phyloP scores from a whole-genome alignment of 441 rosid species.

The Manihot esculenta region DNA sequence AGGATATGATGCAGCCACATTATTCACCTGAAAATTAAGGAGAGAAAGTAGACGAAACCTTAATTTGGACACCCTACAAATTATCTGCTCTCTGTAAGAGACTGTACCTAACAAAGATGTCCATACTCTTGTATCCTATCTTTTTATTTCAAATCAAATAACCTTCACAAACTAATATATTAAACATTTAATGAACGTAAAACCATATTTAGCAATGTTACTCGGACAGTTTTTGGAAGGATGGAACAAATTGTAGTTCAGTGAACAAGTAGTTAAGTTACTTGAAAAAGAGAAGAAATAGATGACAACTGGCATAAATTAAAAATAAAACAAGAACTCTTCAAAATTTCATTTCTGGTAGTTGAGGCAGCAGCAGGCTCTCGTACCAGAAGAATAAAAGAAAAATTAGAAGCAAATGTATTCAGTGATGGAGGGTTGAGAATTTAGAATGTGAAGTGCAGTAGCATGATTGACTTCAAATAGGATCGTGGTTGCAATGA shows the following conservation, averaged over 20 bases:
- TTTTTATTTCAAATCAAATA: too few relatives aligned
- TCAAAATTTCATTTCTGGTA: background rate
- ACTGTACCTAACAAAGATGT: background rate
- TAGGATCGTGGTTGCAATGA: background rate
- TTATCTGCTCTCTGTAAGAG: background rate
- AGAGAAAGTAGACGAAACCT: too few relatives aligned
- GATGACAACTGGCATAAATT: background rate
- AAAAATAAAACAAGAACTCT: background rate
- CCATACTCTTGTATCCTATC: background rate
- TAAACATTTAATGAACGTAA: background rate
- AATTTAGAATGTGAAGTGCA: background rate
- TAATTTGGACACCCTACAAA: too few relatives aligned
- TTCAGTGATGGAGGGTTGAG: background rate
- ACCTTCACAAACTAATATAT: background rate
- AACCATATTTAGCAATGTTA: background rate
- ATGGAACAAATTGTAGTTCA: background rate
- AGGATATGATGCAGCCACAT: too few relatives aligned
- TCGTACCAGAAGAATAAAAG: background rate
- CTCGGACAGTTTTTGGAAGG: background rate
- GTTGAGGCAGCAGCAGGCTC: background rate
- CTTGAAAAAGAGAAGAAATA: background rate
- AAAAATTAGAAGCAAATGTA: background rate
- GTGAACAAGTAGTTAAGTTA: background rate
- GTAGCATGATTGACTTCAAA: background rate
- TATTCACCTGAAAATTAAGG: too few relatives aligned